Percentiles rank a stretch among this genome's conserved stretches.
Conservation (phyloP, 768 basidiomycete species). For the Psilocybe tampanensis region DNA sequence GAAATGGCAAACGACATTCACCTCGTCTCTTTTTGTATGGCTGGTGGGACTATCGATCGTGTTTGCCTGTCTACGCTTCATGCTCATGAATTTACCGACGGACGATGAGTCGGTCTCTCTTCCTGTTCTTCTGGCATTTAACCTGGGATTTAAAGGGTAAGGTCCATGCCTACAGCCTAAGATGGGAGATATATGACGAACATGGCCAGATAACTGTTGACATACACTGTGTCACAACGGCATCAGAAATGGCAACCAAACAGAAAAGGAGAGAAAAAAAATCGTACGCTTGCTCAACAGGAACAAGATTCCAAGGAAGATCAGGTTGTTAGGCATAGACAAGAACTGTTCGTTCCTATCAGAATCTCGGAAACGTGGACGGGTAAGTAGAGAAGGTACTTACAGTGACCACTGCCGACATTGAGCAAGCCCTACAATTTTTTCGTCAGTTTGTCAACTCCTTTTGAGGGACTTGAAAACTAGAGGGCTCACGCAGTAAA, state of each 20-base stretch:
- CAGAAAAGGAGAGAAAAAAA: background rate
- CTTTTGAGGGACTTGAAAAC: too few species aligned
- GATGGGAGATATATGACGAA: background rate
- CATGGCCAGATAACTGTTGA: slow-evolving; percentile 11
- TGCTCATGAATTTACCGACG: slow-evolving; percentile 3
- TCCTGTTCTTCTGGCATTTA: slow-evolving; percentile 5
- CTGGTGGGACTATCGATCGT: background rate
- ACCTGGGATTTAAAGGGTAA: background rate
- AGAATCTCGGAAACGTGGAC: background rate
- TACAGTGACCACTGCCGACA: slow-evolving; percentile 16
- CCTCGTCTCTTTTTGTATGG: background rate
- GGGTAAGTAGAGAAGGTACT: background rate
- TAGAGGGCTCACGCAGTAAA: slow-evolving; percentile 7
- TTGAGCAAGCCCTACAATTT: slow-evolving; percentile 14
- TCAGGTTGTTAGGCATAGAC: slow-evolving; percentile 11
- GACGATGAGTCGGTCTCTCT: slow-evolving; percentile 3
- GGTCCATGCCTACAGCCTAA: background rate
- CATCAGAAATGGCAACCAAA: background rate
- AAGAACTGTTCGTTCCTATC: slow-evolving; percentile 3
- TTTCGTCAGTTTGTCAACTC: too few species aligned
- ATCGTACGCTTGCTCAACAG: slow-evolving; percentile 15
- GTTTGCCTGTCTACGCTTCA: background rate
- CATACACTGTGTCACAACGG: slow-evolving; percentile 5
- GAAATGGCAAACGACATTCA: background rate
- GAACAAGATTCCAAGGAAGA: slow-evolving; percentile 16